Conservation (phyloP, 2,329 filamentous ascomycete species). For the Epichloe sylvatica region DNA sequence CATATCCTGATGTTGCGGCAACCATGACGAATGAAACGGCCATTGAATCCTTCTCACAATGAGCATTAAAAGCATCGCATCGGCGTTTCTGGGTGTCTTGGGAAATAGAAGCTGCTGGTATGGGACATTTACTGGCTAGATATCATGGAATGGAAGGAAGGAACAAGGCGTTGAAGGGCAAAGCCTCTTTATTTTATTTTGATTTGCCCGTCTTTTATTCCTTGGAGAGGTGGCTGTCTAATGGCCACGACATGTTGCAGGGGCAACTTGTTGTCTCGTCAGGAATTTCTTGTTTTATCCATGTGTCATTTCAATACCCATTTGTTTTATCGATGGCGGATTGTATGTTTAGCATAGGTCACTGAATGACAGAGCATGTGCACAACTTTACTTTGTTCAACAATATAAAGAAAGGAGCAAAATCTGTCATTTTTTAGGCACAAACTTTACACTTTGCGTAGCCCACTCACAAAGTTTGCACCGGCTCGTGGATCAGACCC, state of each 20-base stretch:
- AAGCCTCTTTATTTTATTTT: neutral
- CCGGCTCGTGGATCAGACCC: too few species aligned
- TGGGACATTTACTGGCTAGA: neutral
- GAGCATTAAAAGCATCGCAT: slow-evolving; percentile 1
- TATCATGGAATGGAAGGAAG: slow-evolving; percentile 1
- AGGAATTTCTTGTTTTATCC: too few species aligned
- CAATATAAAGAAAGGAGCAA: too few species aligned
- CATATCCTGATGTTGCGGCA: neutral
- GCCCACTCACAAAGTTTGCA: too few species aligned
- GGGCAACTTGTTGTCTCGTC: neutral
- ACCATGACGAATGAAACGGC: slow-evolving; percentile 2
- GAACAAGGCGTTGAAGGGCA: neutral
- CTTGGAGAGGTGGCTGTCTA: neutral
- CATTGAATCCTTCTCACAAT: neutral
- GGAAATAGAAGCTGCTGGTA: neutral
- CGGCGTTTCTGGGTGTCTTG: slow-evolving; percentile 2
- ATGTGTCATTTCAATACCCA: neutral
- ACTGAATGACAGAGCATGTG: too few species aligned
- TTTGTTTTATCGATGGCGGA: neutral
- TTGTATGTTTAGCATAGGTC: neutral
- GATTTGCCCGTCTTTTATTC: neutral
- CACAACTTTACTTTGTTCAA: too few species aligned
- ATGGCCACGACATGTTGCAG: neutral
- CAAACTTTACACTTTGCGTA: too few species aligned
- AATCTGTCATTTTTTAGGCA: too few species aligned